These are phyloP conservation scores for Phialophora chinensis DNA, from an alignment of 2,329 filamentous ascomycete genomes.

Conservation along the genomic window DNA sequence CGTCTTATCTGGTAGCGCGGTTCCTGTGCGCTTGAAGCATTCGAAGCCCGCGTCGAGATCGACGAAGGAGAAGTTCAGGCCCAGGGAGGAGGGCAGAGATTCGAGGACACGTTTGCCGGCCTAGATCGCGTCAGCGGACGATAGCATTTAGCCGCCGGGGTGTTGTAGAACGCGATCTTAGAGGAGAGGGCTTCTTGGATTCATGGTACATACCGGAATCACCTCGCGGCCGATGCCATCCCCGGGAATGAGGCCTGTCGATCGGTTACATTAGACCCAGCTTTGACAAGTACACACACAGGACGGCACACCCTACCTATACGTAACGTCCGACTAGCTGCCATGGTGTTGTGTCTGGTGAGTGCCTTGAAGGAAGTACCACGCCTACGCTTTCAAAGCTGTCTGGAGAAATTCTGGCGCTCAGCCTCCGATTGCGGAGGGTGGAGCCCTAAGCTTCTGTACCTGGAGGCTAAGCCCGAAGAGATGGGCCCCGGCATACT, in stretches of 20 bases:
- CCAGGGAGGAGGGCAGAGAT: constrained; percentile 86
- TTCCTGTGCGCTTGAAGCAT: constrained; percentile 87
- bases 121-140: constrained; percentile 40
- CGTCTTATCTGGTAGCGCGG: constrained; percentile 86
- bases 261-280: background rate
- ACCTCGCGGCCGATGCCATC: constrained; percentile 99
- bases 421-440: constrained; percentile 1
- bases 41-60: constrained; percentile 93
- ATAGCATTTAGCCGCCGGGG: background rate
- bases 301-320: constrained; percentile 25
- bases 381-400: background rate
- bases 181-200: constrained; percentile 6
- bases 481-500: background rate
- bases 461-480: background rate
- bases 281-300: background rate
- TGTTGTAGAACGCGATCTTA: constrained; percentile 14
- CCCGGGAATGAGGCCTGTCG: constrained; percentile 82
- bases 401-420: constrained; percentile 4
- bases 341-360: background rate
- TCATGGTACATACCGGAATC: constrained; percentile 70
- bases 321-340: constrained; percentile 30
- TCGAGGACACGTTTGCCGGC: constrained; percentile 89
- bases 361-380: background rate
- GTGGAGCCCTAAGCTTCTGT: background rate
- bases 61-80: constrained; percentile 91